A percentile compares a stretch with the other conserved stretches of the same genome.
These are phyloP conservation scores for Micromonas commoda DNA, from an alignment of 139 green algal genomes.

Conservation along the genomic window DNA sequence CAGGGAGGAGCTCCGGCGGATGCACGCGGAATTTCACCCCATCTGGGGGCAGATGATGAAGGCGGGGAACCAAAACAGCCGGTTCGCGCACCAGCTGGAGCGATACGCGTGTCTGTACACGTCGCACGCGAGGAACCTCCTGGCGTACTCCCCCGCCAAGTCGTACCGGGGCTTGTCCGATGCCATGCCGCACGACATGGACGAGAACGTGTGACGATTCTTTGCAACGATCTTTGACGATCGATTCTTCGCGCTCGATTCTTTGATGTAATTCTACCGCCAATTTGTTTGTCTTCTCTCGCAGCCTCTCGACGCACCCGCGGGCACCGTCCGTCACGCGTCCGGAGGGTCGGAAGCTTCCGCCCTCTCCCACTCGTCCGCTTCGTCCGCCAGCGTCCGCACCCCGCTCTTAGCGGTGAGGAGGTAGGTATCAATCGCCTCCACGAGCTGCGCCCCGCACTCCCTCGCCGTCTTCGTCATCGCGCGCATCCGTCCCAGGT, in stretches of 20 bases:
- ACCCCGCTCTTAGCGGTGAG: no score
- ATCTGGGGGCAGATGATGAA: constrained; percentile 94
- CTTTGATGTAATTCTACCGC: no score
- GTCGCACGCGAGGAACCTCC: constrained; percentile 82
- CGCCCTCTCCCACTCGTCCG: not conserved
- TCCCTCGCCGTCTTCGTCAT: constrained; percentile 11
- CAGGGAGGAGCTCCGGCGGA: constrained; percentile 46
- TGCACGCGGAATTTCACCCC: constrained; percentile 79
- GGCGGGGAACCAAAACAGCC: constrained; percentile 89
- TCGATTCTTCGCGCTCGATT: constrained; percentile 2
- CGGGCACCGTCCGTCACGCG: not conserved
- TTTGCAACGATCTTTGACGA: not conserved
- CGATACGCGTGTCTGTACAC: constrained; percentile 98
- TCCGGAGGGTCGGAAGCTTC: not conserved
- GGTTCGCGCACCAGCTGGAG: constrained; percentile 87
- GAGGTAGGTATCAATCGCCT: constrained; percentile 2
- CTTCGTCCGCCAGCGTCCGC: no score
- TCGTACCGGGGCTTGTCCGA: constrained; percentile 69
- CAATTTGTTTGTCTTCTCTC: no score
- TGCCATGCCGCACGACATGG: constrained; percentile 77
- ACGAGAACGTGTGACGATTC: constrained; percentile 28
- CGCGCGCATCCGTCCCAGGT: not conserved
- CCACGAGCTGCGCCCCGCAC: not conserved
- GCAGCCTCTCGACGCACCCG: no score
- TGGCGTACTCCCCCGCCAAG: constrained; percentile 80